Evolutionary conservation across 2,329 filamentous ascomycete genomes (phyloP), one percentile per base, ranked within the genome.

Genomic region (Trichoderma harzianum): DNA sequence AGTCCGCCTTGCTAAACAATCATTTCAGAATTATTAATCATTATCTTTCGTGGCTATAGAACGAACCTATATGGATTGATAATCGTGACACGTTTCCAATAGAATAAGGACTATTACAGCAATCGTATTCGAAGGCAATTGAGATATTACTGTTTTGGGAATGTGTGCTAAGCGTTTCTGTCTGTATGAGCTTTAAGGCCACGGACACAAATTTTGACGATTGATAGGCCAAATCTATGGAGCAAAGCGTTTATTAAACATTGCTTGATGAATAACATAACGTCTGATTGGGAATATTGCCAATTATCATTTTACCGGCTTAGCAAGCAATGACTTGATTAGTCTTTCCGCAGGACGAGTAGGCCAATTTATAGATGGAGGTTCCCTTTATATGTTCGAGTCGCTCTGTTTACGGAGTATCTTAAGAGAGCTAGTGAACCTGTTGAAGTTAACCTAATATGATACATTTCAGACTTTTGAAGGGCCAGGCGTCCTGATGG

Each of bases 1-100:
- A 12, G 43, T 51, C 43, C 43, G 1, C n/a, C n/a, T 51, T 51
- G 43, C 43, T 51, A n/a, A 51, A 21, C 43, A 51, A 51, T 21
- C 43, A 51, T 21, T 21, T 51, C n/a, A 21, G n/a, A 51, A 51
- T 51, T 51, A n/a, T 51, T 51, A 21, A 21, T 51, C 21, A 21
- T 0, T 21, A 6, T 51, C 43, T 0, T 51, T 51, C n/a, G 10
- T 51, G 8, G n/a, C 1, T 3, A 21, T n/a, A 12, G 0, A 51
- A 12, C 8, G 21, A 51, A 21, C 0, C 10, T n/a, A 1, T 1
- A 51, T 21, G n/a, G 43, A 51, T 51, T 51, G n/a, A 51, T 21
- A 51, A 51, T 51, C n/a, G 43, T 0, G 43, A 1, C n/a, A 51
- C 0, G n/a, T 21, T 21, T 51, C 43, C 0, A 0, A 10, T 12